Evolutionary conservation across 257 asterid species (phyloP), one percentile per base, ranked within the genome.

Genomic region (Przewalskia tangutica): DNA sequence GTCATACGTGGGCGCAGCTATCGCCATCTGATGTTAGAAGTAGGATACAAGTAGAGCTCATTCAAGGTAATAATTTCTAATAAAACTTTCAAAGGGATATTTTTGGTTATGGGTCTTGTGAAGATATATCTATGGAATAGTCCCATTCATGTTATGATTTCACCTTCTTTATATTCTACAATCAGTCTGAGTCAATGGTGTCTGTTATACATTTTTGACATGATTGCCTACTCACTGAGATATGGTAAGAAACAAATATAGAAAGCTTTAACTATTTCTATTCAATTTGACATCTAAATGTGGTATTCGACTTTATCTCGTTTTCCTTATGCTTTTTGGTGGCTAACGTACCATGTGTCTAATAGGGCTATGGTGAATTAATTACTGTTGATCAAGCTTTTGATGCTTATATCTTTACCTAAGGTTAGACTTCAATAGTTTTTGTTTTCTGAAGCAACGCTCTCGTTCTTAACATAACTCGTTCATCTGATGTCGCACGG

Each of bases 1-100:
- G 17, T 81, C 56, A 79, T 93, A 70, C 91, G 99, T 77, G 99
- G 99, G 32, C 97, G 99, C 78, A 92, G 91, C 87, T 94, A 95
- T 88, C 94, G 98, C 55, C 99, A 95, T 89, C 86, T 94, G 86
- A 81, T 94, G 97, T 76, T 87, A 81, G 84, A 94, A 87, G 83
- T 82, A 64, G 94, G 93, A 82, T 90, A 81, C 77, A 77, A 90
- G 62, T 75, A 75, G 42, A 38, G 79, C 34, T 75, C 14, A 50
- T 75, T 38, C 46, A 7, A 75, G 79, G 79, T 75, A 75, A 73
- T 73, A 23, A 23, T 73, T 50, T 51, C 44, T 73, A 48, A 50
- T 27, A 27, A 73, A 48, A 23, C 23, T 50, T 50, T 48, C 42
- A 50, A 50, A 20, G 58, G 59, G 20, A 3, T 32, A 44, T 11